These are phyloP conservation scores for Arthrobotrys sphaeroides DNA, from an alignment of 2,329 filamentous ascomycete species.

Conservation along the genomic window DNA sequence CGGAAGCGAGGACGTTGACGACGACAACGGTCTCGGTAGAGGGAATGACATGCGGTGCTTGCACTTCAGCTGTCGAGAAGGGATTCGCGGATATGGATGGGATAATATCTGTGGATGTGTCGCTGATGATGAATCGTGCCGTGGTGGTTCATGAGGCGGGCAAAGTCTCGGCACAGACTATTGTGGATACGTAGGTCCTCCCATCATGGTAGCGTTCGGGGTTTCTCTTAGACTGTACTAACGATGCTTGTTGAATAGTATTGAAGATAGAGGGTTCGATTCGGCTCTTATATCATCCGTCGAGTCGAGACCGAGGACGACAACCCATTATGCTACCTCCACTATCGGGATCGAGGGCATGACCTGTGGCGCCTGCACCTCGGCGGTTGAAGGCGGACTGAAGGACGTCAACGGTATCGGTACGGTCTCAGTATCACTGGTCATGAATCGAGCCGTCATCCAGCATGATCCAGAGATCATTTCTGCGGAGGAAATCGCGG, in stretches of 20 bases:
- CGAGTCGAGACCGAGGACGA: constrained; percentile 61
- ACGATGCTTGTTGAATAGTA: constrained; percentile 69
- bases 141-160: constrained; percentile 87
- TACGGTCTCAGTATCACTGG: constrained; percentile 92
- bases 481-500: constrained; percentile 76
- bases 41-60: constrained; percentile 92
- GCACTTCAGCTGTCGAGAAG: constrained; percentile 92
- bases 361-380: constrained; percentile 97
- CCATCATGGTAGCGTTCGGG: constrained; percentile 62
- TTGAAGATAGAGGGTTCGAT: constrained; percentile 80
- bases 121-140: constrained; percentile 93
- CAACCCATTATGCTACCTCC: constrained; percentile 70
- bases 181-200: constrained; percentile 62
- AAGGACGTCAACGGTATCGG: constrained; percentile 77
- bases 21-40: constrained; percentile 90
- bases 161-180: constrained; percentile 75
- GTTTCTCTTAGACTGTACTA: constrained; percentile 78
- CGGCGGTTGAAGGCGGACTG: constrained; percentile 86
- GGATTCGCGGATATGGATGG: constrained; percentile 85
- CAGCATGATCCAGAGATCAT: constrained; percentile 80
- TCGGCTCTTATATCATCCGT: constrained; percentile 70
- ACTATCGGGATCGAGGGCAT: constrained; percentile 93
- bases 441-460: constrained; percentile 90
- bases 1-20: constrained; percentile 67
- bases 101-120: constrained; percentile 86